Percentiles rank a stretch among this genome's conserved stretches.
These are phyloP conservation scores for Cucurbita maxima DNA, from an alignment of 306 rosid genomes.

Conservation along the genomic window DNA sequence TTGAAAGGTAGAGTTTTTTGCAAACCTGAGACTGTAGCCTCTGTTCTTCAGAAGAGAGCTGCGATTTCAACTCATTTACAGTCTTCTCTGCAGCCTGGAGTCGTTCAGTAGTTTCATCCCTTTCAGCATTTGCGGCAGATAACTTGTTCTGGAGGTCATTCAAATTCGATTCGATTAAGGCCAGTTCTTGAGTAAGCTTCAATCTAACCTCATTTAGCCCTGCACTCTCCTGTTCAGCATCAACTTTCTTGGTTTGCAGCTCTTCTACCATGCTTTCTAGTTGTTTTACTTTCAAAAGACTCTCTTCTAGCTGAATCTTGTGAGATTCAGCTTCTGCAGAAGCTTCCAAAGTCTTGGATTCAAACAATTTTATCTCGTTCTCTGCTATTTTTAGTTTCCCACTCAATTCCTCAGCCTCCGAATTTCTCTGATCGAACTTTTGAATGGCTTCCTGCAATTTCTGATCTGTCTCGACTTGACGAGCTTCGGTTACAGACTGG, in stretches of 20 bases:
- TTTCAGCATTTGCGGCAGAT: constrained; percentile 33
- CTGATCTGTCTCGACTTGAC: constrained; percentile 28
- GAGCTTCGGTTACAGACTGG: constrained; percentile 36
- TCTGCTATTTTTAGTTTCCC: constrained; percentile 42
- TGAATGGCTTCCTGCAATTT: constrained; percentile 40
- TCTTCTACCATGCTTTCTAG: constrained; percentile 56
- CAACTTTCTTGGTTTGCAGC: constrained; percentile 36
- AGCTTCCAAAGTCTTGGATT: constrained; percentile 39
- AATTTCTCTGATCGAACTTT: constrained; percentile 44
- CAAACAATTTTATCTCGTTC: constrained; percentile 30
- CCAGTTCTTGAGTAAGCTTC: constrained; percentile 52
- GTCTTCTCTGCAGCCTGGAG: constrained; percentile 29
- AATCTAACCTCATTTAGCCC: constrained; percentile 39
- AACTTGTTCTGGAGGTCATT: constrained; percentile 40
- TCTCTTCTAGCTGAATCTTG: constrained; percentile 43
- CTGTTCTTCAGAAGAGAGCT: constrained; percentile 52
- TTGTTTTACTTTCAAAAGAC: constrained; percentile 38
- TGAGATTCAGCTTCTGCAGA: constrained; percentile 25
- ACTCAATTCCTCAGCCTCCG: constrained; percentile 58
- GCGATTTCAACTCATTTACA: constrained; percentile 34
- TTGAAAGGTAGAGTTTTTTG: background rate
- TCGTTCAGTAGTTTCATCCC: constrained; percentile 40
- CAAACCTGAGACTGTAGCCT: constrained; percentile 72
- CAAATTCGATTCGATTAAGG: constrained; percentile 39
- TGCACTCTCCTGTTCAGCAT: constrained; percentile 42